Evolutionary conservation across 2,329 filamentous ascomycete species (phyloP).

Genomic region (Ophiostoma himal-ulmi): DNA sequence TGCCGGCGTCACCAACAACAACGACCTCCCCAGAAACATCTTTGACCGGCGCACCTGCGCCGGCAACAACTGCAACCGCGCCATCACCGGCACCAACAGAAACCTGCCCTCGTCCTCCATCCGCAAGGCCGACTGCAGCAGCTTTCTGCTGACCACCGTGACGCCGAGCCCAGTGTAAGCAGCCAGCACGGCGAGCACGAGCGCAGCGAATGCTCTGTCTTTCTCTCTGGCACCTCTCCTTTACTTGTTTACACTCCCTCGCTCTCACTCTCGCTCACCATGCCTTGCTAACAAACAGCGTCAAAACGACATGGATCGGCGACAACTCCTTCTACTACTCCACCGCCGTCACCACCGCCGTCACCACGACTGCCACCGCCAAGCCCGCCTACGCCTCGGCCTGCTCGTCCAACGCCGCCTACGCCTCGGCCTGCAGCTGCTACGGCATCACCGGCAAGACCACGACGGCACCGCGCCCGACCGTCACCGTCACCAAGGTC

Average conservation of each 20-base stretch:
- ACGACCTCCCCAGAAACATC: background rate
- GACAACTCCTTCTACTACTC: conserved; percentile 5
- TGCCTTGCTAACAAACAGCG: conserved; percentile 15
- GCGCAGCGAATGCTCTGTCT: background rate
- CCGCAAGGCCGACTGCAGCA: conserved; percentile 25
- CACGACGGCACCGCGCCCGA: conserved; percentile 37
- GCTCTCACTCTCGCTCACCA: background rate
- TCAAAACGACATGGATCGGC: conserved; percentile 22
- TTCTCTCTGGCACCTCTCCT: background rate
- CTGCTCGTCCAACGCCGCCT: conserved; percentile 34
- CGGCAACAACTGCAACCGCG: conserved; percentile 45
- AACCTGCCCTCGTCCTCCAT: conserved; percentile 40
- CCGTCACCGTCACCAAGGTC: conserved; percentile 39
- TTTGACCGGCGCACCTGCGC: conserved; percentile 33
- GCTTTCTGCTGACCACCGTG: conserved; percentile 38
- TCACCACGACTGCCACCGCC: conserved; percentile 33
- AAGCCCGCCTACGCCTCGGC: conserved; percentile 39
- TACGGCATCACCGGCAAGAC: conserved; percentile 40
- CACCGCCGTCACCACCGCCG: conserved; percentile 35
- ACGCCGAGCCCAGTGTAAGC: conserved; percentile 39
- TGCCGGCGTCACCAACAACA: conserved; percentile 27
- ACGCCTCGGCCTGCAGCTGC: conserved; percentile 42
- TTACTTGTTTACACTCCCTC: no score
- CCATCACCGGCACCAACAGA: conserved; percentile 41
- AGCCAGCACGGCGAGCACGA: conserved; percentile 6